Evolutionary conservation across 148 eudicot genomes (phyloP), one percentile per base, ranked within the genome.

Genomic region (Rhododendron williamsianum): DNA sequence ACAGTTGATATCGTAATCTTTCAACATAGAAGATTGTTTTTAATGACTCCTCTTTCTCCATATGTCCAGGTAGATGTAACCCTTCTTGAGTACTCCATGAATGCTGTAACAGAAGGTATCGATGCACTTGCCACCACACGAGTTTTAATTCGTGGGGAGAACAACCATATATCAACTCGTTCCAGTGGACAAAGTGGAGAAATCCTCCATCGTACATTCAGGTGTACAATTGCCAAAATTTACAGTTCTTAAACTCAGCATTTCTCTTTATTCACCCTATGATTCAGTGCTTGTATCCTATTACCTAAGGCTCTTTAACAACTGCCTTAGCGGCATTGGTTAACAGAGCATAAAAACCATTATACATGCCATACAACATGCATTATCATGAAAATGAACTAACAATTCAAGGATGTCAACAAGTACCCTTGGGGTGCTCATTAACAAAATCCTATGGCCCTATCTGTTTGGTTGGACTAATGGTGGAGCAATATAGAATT

Each of bases 61-160:
- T 38, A 46, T 79, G 25, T 73, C 56, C 94, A 96, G 98, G 92
- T 86, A 49, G 98, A 95, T n/a, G 99, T 95, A 80, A 91, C 93
- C 71, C 97, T 97, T 73, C 89, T 93, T 0, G 99, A 94, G 92
- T 97, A 97, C 85, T 93, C 98, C 27, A 21, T 97, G 86, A 84
- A 88, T 67, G 94, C 90, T 25, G 98, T 97, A 72, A 97, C 98
- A 7, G 95, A 92, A 91, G 98, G 98, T 56, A 95, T 97, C 81
- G 99, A 97, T 86, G 99, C 99, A 80, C 89, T 95, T 69, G 96
- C 98, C 77, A 91, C 95, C 82, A 97, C 99, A 5, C 89, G 93
- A 84, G 99, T 97, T 80, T 83, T 95, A 67, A 89, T 97, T 82
- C 91, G 96, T 23, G 93, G 88, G 77, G 93, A 97, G 25, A 81